Percentiles rank a stretch among this genome's conserved stretches.
These are phyloP conservation scores for Eutreptiella sp. DNA, from an alignment of 208 protist genomes.

Conservation along the genomic window DNA sequence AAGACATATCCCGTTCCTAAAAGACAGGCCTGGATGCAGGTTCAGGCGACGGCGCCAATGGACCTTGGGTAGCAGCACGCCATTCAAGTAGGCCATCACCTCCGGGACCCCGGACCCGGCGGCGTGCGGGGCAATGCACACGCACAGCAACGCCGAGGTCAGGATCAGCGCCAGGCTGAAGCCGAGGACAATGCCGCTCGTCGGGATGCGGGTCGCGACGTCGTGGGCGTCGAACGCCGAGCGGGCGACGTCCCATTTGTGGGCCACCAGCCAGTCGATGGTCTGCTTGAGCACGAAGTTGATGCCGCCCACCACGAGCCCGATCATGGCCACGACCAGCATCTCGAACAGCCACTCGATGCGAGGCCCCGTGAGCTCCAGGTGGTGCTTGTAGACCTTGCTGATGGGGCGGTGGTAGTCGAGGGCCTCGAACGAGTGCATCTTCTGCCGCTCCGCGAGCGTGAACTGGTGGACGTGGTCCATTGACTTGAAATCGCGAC, in stretches of 20 bases:
- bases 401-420: conserved; percentile 59
- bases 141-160: too few species aligned
- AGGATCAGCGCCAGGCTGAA: too few species aligned
- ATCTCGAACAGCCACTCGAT: conserved; percentile 46
- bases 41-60: too few species aligned
- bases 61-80: conserved; percentile 39
- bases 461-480: conserved; percentile 63
- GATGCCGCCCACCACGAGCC: conserved; percentile 52
- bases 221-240: too few species aligned
- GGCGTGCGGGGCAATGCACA: conserved; percentile 20
- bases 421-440: conserved; percentile 65
- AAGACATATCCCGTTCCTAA: too few species aligned
- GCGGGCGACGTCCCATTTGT: too few species aligned
- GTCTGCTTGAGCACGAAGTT: conserved; percentile 61
- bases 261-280: conserved; percentile 57
- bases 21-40: too few species aligned
- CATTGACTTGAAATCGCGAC: too few species aligned
- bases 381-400: conserved; percentile 43
- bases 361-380: conserved; percentile 12
- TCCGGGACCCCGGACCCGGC: conserved; percentile 34
- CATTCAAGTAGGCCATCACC: conserved; percentile 44
- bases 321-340: conserved; percentile 51
- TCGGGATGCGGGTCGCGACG: too few species aligned
- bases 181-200: too few species aligned
- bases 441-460: conserved; percentile 49